These are phyloP conservation scores for Gaertneriomyces sp. DNA, from an alignment of 192 early-diverging fungal genomes.

Conservation along the genomic window DNA sequence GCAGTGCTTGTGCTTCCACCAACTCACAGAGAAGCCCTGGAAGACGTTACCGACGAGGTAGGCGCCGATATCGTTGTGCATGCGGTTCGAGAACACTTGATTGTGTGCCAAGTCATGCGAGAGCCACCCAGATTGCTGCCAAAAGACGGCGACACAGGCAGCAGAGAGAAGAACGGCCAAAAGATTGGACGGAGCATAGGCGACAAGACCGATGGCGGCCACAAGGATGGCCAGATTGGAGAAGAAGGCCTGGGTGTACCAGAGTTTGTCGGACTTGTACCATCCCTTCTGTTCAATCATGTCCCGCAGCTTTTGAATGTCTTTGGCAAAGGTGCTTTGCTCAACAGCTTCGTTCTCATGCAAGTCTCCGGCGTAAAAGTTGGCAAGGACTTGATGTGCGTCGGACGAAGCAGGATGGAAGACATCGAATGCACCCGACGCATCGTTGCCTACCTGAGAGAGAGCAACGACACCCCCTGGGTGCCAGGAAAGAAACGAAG, in stretches of 20 bases:
- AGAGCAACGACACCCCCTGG: conserved; percentile 74
- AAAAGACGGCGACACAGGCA: conserved; percentile 64
- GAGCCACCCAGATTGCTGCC: conserved; percentile 81
- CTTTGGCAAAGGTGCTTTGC: conserved; percentile 38
- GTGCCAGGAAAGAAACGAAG: conserved; percentile 67
- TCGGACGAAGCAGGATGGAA: conserved; percentile 61
- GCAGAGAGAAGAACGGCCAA: conserved; percentile 55
- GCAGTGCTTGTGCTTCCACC: conserved; percentile 91
- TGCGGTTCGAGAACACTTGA: conserved; percentile 70
- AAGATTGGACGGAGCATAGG: conserved; percentile 50
- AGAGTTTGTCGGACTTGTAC: conserved; percentile 66
- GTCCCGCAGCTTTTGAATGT: conserved; percentile 57
- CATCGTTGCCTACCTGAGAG: conserved; percentile 70
- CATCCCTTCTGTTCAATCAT: conserved; percentile 52
- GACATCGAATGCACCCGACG: conserved; percentile 64
- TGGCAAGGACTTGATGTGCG: conserved; percentile 62
- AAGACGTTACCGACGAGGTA: conserved; percentile 70
- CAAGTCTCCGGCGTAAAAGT: conserved; percentile 75
- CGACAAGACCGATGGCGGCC: conserved; percentile 49
- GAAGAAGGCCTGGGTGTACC: conserved; percentile 61
- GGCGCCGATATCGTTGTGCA: conserved; percentile 58
- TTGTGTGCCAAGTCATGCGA: conserved; percentile 81
- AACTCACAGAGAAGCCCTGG: conserved; percentile 72
- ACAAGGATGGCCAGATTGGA: conserved; percentile 52
- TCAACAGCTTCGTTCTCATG: conserved; percentile 43